Conservation (phyloP, 441 rosid genomes). For the Omphalea diandra region DNA sequence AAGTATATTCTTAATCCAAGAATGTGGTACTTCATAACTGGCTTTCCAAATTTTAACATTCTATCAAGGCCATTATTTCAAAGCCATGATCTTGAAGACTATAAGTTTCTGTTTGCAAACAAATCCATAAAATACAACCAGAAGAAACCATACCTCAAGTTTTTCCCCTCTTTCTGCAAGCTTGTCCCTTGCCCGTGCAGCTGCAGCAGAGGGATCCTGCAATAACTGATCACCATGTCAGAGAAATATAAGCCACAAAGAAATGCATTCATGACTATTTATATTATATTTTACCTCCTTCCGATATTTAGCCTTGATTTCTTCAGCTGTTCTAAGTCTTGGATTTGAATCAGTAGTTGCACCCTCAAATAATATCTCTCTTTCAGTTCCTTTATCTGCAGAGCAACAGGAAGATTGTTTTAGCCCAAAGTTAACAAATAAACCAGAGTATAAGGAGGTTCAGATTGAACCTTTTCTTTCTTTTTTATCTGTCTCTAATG, state of each 20-base stretch:
- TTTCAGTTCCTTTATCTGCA: conserved; percentile 56
- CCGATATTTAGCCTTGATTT: conserved; percentile 83
- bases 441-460: conserved; percentile 11
- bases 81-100: not conserved
- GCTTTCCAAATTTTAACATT: not conserved
- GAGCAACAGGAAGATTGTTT: conserved; percentile 26
- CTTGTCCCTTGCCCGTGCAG: conserved; percentile 76
- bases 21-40: too few relatives aligned
- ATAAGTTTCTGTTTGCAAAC: not conserved
- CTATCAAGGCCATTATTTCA: not conserved
- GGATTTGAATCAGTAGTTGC: conserved; percentile 58
- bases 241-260: conserved; percentile 17
- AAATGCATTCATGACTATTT: not conserved
- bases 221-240: conserved; percentile 25
- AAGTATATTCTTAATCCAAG: too few relatives aligned
- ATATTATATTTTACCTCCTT: conserved; percentile 50
- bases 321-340: conserved; percentile 69
- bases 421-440: conserved; percentile 8
- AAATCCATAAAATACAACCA: not conserved
- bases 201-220: conserved; percentile 81
- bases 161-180: conserved; percentile 81
- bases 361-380: conserved; percentile 75
- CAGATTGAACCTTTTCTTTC: conserved; percentile 44
- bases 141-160: conserved; percentile 57
- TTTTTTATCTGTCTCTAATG: conserved; percentile 36